Evolutionary conservation across 2,329 filamentous ascomycete species (phyloP).

Genomic region (Biscogniauxia mediterranea): DNA sequence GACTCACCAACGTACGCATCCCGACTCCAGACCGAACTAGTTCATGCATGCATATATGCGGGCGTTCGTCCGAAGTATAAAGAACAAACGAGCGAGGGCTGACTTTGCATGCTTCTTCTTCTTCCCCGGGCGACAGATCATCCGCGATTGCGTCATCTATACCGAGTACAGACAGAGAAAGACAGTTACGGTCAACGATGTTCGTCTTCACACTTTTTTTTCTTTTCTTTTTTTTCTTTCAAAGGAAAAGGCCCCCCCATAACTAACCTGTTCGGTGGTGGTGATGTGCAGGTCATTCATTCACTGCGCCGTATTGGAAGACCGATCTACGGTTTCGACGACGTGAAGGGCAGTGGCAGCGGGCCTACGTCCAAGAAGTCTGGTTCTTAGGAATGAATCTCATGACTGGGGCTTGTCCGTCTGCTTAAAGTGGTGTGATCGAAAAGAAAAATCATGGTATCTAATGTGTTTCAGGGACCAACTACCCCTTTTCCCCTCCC

Average conservation of each 20-base stretch:
- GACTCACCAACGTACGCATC: slow-evolving; percentile 46
- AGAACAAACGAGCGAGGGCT: slow-evolving; percentile 3
- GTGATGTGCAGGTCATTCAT: slow-evolving; percentile 50
- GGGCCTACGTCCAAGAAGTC: neutral
- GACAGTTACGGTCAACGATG: slow-evolving; percentile 63
- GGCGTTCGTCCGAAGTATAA: too few relatives aligned
- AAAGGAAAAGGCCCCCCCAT: neutral
- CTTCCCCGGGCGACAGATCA: slow-evolving; percentile 41
- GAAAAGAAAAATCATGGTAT: slow-evolving; percentile 4
- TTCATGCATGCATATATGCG: too few relatives aligned
- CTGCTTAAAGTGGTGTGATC: slow-evolving; percentile 1
- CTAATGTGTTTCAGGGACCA: slow-evolving; percentile 3
- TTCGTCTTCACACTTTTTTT: slow-evolving; percentile 40
- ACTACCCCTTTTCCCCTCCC: too few relatives aligned
- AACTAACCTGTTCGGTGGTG: neutral
- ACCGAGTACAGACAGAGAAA: slow-evolving; percentile 56
- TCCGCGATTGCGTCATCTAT: slow-evolving; percentile 48
- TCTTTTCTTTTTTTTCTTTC: too few relatives aligned
- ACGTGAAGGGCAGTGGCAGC: slow-evolving; percentile 15
- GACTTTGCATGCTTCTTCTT: slow-evolving; percentile 6
- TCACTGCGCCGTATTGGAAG: slow-evolving; percentile 46
- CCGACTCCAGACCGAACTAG: too few relatives aligned
- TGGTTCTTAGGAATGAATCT: neutral
- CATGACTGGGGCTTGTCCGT: neutral
- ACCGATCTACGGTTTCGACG: slow-evolving; percentile 60